Evolutionary conservation across 305 asterid genomes (phyloP), one percentile per base, ranked within the genome.

Genomic region (Fraxinus dipetala): DNA sequence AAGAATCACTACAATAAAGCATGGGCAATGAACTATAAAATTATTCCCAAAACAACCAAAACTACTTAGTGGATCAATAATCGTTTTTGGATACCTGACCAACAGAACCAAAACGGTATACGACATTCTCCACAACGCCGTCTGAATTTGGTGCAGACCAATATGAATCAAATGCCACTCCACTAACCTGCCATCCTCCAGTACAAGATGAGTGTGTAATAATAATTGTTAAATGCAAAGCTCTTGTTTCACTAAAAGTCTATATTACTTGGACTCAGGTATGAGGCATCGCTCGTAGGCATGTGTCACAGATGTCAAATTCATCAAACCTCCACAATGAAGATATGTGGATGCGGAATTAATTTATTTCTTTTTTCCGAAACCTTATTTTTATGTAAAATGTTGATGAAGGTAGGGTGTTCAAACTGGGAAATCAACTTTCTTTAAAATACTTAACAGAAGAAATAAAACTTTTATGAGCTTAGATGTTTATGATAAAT

Each of bases 61-160:
- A 75, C 28, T n/a, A 78, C 26, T n/a, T 3, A 34, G 30, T 26
- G 83, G 72, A 79, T 24, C 30, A 76, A 69, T 28, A 48, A 54
- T 34, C 56, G 28, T 70, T 36, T 73, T 79, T 5, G 30, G 31
- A 85, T 91, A 96, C 99, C 98, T 96, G 99, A 76, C 97, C 99
- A 86, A 96, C 98, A 69, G 99, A 94, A 83, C 99, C 98, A 85
- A 96, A 96, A 26, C 99, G 97, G 85, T 96, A 96, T 36, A 96
- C 98, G 8, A 90, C 80, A 80, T 85, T 94, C 89, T 93, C 99
- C 51, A 88, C 91, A n/a, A 88, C 84, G 74, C 93, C 97, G 70
- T 96, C 98, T 79, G 99, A 82, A 87, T 87, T 94, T 72, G 98
- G 98, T 72, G 96, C 93, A 48, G 85, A 69, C 99, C 99, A 96